phyloP scores from a whole-genome alignment of 2,329 filamentous ascomycete genomes.

The Alternaria atra region DNA sequence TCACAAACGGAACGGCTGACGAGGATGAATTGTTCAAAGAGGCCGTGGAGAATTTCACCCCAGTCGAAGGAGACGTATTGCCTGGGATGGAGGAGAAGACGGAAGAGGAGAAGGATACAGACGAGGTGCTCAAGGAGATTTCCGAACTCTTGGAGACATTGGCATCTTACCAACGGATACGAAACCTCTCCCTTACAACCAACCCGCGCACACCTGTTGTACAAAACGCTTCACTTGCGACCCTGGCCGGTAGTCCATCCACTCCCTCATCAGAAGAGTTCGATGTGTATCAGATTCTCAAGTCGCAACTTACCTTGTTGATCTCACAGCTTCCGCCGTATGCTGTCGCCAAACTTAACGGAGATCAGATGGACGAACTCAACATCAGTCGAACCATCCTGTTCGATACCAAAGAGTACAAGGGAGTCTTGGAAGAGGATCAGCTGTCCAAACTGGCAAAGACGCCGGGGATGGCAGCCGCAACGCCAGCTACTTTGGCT shows the following conservation, averaged over 20 bases:
- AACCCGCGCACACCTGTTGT: slow-evolving; percentile 72
- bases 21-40: slow-evolving; percentile 51
- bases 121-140: slow-evolving; percentile 76
- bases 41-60: slow-evolving; percentile 50
- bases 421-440: slow-evolving; percentile 85
- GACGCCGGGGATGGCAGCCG: slow-evolving; percentile 42
- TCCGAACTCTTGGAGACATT: slow-evolving; percentile 80
- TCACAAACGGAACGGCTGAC: slow-evolving; percentile 45
- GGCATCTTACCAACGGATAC: slow-evolving; percentile 80
- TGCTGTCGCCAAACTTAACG: slow-evolving; percentile 84
- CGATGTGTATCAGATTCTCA: slow-evolving; percentile 74
- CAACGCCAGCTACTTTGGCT: slow-evolving; percentile 40
- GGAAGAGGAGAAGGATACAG: slow-evolving; percentile 67
- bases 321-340: slow-evolving; percentile 82
- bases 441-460: slow-evolving; percentile 62
- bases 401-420: slow-evolving; percentile 75
- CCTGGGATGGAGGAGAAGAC: slow-evolving; percentile 44
- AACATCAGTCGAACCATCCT: slow-evolving; percentile 82
- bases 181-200: slow-evolving; percentile 73
- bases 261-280: slow-evolving; percentile 70
- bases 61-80: slow-evolving; percentile 35
- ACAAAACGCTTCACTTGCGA: slow-evolving; percentile 70
- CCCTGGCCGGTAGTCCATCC: slow-evolving; percentile 65
- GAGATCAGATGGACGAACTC: slow-evolving; percentile 83
- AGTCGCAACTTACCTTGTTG: slow-evolving; percentile 76